Evolutionary conservation across 345 rosid species (phyloP).

Genomic region (Populus simonii): DNA sequence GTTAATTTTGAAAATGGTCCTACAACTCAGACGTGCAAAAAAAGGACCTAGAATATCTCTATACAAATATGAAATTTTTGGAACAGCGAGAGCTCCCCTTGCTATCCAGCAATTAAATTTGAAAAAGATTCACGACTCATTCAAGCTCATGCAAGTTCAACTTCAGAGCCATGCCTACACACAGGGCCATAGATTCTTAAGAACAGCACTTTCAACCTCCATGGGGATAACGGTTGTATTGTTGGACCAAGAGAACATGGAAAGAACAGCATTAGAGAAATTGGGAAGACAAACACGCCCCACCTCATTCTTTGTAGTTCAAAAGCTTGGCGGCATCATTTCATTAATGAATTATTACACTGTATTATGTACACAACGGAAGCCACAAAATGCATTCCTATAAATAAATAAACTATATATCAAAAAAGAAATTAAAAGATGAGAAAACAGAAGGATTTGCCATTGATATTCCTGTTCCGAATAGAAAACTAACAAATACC

Average conservation of each 20-base stretch:
- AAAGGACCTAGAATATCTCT: too few species aligned
- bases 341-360: constrained; percentile 7
- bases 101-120: background rate
- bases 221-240: too few species aligned
- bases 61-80: too few species aligned
- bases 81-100: too few species aligned
- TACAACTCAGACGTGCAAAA: too few species aligned
- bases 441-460: background rate
- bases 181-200: background rate
- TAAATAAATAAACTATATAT: background rate
- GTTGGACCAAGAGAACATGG: too few species aligned
- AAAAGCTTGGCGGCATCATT: background rate
- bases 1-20: too few species aligned
- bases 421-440: background rate
- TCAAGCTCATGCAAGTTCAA: background rate
- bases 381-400: background rate
- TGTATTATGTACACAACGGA: background rate
- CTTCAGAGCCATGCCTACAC: too few species aligned
- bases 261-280: too few species aligned
- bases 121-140: background rate
- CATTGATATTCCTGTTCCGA: background rate
- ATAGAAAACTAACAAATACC: background rate
- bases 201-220: too few species aligned
- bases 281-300: too few species aligned
- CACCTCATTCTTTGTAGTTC: background rate